Evolutionary conservation across 2,329 filamentous ascomycete species (phyloP), one percentile per base, ranked within the genome.

Genomic region (Penicillium capsulatum): DNA sequence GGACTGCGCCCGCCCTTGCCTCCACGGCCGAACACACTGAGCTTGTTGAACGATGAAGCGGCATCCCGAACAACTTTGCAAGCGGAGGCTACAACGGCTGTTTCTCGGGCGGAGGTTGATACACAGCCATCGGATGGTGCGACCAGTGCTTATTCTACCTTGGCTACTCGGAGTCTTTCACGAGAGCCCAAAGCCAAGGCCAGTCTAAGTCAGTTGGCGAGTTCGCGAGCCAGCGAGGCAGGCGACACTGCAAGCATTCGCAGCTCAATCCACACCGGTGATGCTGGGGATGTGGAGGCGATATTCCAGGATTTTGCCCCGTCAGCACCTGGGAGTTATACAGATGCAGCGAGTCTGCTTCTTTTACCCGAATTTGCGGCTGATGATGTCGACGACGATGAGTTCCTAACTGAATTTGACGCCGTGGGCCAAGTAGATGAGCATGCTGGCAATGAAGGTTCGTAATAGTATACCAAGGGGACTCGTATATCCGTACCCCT

Each of bases 51-150:
- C 44, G 58, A 61, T 45, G 61, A 59, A 53, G 53, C 42, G 47
- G 42, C 54, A 32, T 53, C 59, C 45, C 60, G 61, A 36, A 51
- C 64, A 17, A 58, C 53, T 20, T 53, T 74, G 16, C 67, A 70
- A 40, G 81, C 84, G 2, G 81, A 80, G 43, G 80, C 91, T 33
- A 96, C 90, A 3, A 96, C 89, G 1, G 89, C 89, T 7, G 59
- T 97, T 10, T 91, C 88, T 0, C 77, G 87, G 11, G 76, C 89
- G 46, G 89, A 91, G 51, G 83, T 90, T 39, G 84, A 87, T 53
- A 86, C 84, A 0, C 74, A 90, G 34, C 81, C 81, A 1, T 83
- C 85, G 47, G 80, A 80, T 8, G 85, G 87, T 60, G 80, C 79
- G 43, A 78, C 79, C 14, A 74, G 79, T 43, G 81, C 84, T 26